Evolutionary conservation across 176 grass and related monocot species (phyloP), one percentile per base, ranked within the genome.

Genomic region (Oryza meridionalis): DNA sequence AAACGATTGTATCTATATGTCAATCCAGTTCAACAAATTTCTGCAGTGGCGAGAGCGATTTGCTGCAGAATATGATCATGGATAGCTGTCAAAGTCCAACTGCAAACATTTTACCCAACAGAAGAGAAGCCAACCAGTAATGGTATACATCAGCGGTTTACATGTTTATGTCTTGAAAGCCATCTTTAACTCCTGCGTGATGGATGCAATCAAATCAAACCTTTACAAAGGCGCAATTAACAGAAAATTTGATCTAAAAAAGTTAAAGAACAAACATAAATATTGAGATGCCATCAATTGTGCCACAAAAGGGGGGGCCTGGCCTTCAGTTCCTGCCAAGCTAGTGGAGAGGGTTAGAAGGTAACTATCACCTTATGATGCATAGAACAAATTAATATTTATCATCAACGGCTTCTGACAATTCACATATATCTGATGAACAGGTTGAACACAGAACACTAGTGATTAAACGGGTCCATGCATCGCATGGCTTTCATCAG

Each of bases 321-420:
- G 7, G 6, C 11, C 11, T 70, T 40, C 29, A 43, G 42, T 43
- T 43, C 11, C 3, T 16, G 46, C 4, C 4, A 51, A 12, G 9
- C 4, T 24, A 69, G 51, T 81, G 65, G 78, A 6, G 44, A 25
- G n/a, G 13, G 78, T 55, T 81, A 70, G 78, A 70, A 81, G 11
- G 67, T 70, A 27, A 6, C 67, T 19, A 11, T 81, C 47, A 71
- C 6, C 79, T 81, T 40, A 69, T 31, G 11, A n/a, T 78, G 37
- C 6, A 11, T 35, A 75, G 12, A 55, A 21, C 73, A 55, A 55
- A 21, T 37, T 37, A 6, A 37, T 50, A 27, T 58, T 55, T 58
- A 53, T 53, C 27, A 69, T 69, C 19, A 33, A 26, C n/a, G 65
- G 27, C 31, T 25, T 12, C 14, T n/a, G 19, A 11, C 17, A 8